phyloP scores from a whole-genome alignment of 805 yeast species.

The Zygotorulaspora sp. region DNA sequence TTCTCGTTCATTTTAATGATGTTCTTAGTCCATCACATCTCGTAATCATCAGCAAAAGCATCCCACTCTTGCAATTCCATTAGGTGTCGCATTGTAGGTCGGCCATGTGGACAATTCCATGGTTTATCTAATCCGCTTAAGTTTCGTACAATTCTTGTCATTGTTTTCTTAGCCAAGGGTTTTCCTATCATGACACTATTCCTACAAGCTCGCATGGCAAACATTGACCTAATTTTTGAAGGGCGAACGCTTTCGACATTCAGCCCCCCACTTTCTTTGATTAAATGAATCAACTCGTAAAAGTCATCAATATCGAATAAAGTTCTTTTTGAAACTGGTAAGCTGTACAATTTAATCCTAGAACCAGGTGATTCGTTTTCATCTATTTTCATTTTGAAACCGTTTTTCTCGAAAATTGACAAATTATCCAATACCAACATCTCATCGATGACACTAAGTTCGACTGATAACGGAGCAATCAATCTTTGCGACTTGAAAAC shows the following conservation, averaged over 20 bases:
- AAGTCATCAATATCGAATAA: conserved; percentile 64
- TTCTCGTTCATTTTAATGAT: too few species aligned
- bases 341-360: conserved; percentile 49
- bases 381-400: conserved; percentile 58
- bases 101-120: conserved; percentile 96
- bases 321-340: conserved; percentile 71
- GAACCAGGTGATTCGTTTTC: conserved; percentile 53
- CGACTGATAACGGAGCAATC: conserved; percentile 53
- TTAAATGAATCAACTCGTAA: conserved; percentile 65
- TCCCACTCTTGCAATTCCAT: conserved; percentile 52
- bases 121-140: conserved; percentile 78
- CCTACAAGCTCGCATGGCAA: conserved; percentile 95
- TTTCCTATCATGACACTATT: conserved; percentile 92
- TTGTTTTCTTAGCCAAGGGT: conserved; percentile 50
- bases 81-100: conserved; percentile 94
- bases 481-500: conserved; percentile 65
- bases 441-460: conserved; percentile 75
- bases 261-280: conserved; percentile 54
- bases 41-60: conserved; percentile 43
- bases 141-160: conserved; percentile 65
- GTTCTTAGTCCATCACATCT: too few species aligned
- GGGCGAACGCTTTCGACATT: conserved; percentile 43
- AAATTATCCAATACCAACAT: conserved; percentile 59
- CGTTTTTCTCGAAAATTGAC: conserved; percentile 62
- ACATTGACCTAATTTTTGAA: conserved; percentile 73